Evolutionary conservation across 768 basidiomycete species (phyloP).

Genomic region (Lactifluus piperatus): DNA sequence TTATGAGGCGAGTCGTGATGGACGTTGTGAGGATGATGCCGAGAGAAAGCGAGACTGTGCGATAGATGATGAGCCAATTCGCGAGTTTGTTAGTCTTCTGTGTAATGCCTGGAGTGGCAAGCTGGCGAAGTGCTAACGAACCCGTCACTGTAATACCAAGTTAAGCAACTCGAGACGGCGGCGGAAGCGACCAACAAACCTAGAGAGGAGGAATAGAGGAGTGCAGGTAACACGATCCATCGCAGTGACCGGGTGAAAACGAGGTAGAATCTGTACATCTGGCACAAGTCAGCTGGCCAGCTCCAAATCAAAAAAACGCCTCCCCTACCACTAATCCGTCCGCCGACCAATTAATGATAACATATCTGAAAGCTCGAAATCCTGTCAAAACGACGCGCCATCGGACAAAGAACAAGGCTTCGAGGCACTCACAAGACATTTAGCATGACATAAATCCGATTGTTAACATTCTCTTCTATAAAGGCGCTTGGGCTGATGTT

Average conservation of each 20-base stretch:
- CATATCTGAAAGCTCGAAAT: conserved; percentile 21
- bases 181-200: background rate
- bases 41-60: conserved; percentile 19
- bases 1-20: conserved; percentile 12
- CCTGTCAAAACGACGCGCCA: background rate
- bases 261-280: conserved; percentile 7
- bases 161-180: background rate
- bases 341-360: conserved; percentile 25
- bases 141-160: conserved; percentile 9
- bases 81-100: conserved; percentile 1
- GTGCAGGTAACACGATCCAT: conserved; percentile 3
- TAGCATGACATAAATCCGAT: conserved; percentile 20
- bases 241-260: background rate
- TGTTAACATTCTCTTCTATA: conserved; percentile 17
- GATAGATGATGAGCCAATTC: conserved; percentile 18
- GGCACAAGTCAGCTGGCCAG: background rate
- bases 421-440: conserved; percentile 23
- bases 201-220: conserved; percentile 4
- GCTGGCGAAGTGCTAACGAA: conserved; percentile 18
- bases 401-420: too few species aligned
- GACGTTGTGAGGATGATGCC: conserved; percentile 12
- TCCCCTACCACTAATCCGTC: conserved; percentile 25
- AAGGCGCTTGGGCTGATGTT: conserved; percentile 23
- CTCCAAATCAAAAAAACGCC: background rate
- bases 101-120: conserved; percentile 11